A percentile compares a stretch with the other conserved stretches of the same genome.
phyloP scores from a whole-genome alignment of 805 yeast genomes.

The Kurtzmaniella cleridarum region DNA sequence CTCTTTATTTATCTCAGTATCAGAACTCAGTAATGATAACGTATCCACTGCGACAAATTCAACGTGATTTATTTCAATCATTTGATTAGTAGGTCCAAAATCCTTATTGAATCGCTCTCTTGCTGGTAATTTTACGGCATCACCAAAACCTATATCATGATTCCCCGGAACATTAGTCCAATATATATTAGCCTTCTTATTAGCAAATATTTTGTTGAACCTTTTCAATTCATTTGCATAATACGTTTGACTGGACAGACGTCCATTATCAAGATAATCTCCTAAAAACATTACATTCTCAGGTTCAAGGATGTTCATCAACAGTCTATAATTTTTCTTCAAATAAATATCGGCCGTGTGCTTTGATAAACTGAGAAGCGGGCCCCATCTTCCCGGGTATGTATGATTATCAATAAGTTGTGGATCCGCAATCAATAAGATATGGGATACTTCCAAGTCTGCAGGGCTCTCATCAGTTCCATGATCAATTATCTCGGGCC shows the following conservation, averaged over 20 bases:
- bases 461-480: neutral
- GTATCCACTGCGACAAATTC: conserved; percentile 58
- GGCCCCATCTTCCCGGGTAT: conserved; percentile 32
- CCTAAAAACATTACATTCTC: conserved; percentile 37
- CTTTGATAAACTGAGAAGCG: conserved; percentile 27
- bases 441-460: conserved; percentile 13
- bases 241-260: conserved; percentile 27
- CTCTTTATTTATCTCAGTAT: conserved; percentile 38
- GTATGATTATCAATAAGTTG: conserved; percentile 41
- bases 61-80: conserved; percentile 22
- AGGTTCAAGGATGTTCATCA: conserved; percentile 27
- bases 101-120: conserved; percentile 22
- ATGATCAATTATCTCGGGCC: conserved; percentile 19
- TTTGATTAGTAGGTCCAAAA: conserved; percentile 29
- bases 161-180: conserved; percentile 66
- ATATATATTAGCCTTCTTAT: conserved; percentile 18
- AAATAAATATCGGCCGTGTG: conserved; percentile 38
- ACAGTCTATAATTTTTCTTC: conserved; percentile 30
- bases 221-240: conserved; percentile 23
- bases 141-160: conserved; percentile 94
- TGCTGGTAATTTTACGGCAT: conserved; percentile 43
- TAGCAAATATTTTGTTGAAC: conserved; percentile 27
- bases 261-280: conserved; percentile 39
- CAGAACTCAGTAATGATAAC: conserved; percentile 62
- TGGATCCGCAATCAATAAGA: conserved; percentile 39